Percentiles rank a stretch among this genome's conserved stretches.
Conservation (phyloP, 495 filamentous ascomycete genomes). For the Penicillium odoratum region DNA sequence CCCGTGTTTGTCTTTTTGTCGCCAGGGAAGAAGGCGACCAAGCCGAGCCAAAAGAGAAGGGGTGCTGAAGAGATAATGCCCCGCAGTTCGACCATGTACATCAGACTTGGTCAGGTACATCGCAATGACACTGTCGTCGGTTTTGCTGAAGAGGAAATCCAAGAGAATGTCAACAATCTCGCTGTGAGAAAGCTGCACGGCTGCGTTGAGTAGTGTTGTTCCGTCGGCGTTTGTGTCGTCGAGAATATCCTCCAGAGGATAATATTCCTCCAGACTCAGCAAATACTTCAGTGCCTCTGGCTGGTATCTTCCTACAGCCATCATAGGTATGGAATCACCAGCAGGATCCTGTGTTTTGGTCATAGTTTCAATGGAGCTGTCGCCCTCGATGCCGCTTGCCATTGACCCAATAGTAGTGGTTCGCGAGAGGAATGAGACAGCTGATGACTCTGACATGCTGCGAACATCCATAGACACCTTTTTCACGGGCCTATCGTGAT, state of each 20-base stretch:
- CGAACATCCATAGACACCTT: slow-evolving; percentile 84
- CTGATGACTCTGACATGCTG: slow-evolving; percentile 84
- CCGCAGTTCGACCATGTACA: slow-evolving; percentile 80
- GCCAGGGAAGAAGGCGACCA: slow-evolving; percentile 80
- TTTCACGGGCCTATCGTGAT: slow-evolving; percentile 55
- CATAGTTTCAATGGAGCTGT: slow-evolving; percentile 79
- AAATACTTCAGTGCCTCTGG: slow-evolving; percentile 73
- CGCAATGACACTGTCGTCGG: slow-evolving; percentile 51
- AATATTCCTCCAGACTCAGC: slow-evolving; percentile 72
- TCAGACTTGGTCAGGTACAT: slow-evolving; percentile 76
- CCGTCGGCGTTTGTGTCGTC: slow-evolving; percentile 86
- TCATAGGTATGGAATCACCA: slow-evolving; percentile 92
- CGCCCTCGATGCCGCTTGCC: slow-evolving; percentile 73
- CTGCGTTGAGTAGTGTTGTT: slow-evolving; percentile 87
- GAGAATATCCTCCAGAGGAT: slow-evolving; percentile 64
- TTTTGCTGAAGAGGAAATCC: slow-evolving; percentile 58
- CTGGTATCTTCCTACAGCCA: slow-evolving; percentile 82
- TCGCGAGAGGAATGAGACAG: slow-evolving; percentile 71
- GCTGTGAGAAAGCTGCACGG: slow-evolving; percentile 82
- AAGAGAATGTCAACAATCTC: slow-evolving; percentile 75
- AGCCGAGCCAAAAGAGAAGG: slow-evolving; percentile 75
- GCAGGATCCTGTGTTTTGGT: slow-evolving; percentile 76
- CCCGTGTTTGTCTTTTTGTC: slow-evolving; percentile 88
- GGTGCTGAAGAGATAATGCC: slow-evolving; percentile 94
- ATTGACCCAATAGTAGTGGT: slow-evolving; percentile 74